These are phyloP conservation scores for Lachancea cidri DNA, from an alignment of 805 yeast genomes.

Conservation along the genomic window DNA sequence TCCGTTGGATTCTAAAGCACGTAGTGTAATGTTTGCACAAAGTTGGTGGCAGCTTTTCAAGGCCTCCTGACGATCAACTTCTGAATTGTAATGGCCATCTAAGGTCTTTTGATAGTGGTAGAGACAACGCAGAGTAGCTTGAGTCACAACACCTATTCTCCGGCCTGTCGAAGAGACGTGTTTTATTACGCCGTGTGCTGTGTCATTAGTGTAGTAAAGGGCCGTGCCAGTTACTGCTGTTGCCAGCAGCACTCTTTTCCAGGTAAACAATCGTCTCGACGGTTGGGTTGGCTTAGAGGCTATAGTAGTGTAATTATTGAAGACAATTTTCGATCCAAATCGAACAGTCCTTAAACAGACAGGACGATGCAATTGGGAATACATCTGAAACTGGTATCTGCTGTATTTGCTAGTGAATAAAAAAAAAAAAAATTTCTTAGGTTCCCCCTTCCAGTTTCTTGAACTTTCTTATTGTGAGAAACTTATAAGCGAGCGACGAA, in stretches of 20 bases:
- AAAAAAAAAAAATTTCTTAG: not conserved
- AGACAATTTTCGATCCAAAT: not conserved
- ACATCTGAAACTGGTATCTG: not conserved
- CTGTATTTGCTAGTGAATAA: not conserved
- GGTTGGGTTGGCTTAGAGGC: slow-evolving; percentile 1
- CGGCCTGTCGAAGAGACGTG: slow-evolving; percentile 34
- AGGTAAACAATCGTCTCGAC: slow-evolving; percentile 5
- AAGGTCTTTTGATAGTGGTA: slow-evolving; percentile 58
- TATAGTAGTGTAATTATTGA: slow-evolving; percentile 1
- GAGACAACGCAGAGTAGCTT: slow-evolving; percentile 72
- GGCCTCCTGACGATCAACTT: slow-evolving; percentile 46
- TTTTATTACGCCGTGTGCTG: slow-evolving; percentile 19
- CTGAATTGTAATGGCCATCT: slow-evolving; percentile 37
- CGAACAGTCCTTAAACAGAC: not conserved
- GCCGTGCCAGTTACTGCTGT: slow-evolving; percentile 15
- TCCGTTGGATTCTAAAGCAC: slow-evolving; percentile 79
- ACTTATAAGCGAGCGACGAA: no score
- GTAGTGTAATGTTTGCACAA: slow-evolving; percentile 75
- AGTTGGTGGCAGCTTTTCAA: slow-evolving; percentile 60
- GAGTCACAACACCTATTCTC: slow-evolving; percentile 57
- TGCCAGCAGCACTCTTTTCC: slow-evolving; percentile 8
- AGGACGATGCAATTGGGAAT: not conserved
- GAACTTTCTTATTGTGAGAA: not conserved
- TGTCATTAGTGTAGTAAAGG: slow-evolving; percentile 24
- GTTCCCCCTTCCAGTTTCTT: not conserved